phyloP scores from a whole-genome alignment of 164 flowering plant genomes.

The Houttuynia cordata region DNA sequence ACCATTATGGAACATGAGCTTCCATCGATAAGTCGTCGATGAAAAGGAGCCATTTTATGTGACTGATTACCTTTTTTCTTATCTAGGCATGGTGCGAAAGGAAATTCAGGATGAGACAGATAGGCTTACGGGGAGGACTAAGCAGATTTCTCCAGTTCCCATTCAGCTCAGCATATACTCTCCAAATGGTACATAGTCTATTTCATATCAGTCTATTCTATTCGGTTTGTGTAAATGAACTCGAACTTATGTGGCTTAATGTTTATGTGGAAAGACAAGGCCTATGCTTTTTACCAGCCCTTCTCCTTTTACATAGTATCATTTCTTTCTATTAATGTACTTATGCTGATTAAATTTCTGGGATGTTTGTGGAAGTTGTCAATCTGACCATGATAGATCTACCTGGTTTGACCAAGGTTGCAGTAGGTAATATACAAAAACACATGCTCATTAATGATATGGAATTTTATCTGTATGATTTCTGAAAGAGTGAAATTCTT shows the following conservation, averaged over 20 bases:
- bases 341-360: neutral
- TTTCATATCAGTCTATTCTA: neutral
- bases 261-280: neutral
- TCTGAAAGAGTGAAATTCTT: neutral
- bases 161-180: constrained; percentile 92
- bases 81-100: constrained; percentile 67
- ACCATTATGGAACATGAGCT: neutral
- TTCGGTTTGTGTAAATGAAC: neutral
- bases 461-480: neutral
- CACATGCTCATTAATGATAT: neutral
- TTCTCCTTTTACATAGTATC: neutral
- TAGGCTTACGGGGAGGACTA: constrained; percentile 70
- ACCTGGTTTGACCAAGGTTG: constrained; percentile 98
- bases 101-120: constrained; percentile 96
- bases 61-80: too few relatives aligned
- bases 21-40: too few relatives aligned
- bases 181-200: constrained; percentile 53
- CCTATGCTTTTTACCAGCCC: neutral
- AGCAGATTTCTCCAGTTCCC: constrained; percentile 86
- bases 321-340: neutral
- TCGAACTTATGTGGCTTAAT: neutral
- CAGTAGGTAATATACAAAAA: constrained; percentile 54
- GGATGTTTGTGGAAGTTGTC: constrained; percentile 51
- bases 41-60: too few relatives aligned
- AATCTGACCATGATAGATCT: constrained; percentile 91